A percentile compares a stretch with the other conserved stretches of the same genome.
These are phyloP conservation scores for Volvox africanus DNA, from an alignment of 139 green algal species.

Conservation along the genomic window DNA sequence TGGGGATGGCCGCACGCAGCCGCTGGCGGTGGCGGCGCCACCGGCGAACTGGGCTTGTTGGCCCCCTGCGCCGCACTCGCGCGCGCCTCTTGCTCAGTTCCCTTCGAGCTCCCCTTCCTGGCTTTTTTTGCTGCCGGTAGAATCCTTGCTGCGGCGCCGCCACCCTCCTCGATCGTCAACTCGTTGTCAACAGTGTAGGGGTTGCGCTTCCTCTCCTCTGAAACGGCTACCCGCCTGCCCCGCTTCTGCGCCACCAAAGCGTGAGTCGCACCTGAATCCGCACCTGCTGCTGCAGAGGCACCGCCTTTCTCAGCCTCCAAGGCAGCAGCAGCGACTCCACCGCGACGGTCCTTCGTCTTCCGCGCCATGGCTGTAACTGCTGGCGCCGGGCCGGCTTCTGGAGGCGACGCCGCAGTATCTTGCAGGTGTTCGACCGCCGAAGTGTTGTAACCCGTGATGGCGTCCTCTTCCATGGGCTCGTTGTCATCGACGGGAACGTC, in stretches of 20 bases:
- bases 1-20: neutral
- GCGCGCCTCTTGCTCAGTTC: neutral
- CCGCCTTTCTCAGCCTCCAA: neutral
- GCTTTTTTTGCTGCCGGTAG: neutral
- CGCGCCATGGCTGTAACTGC: neutral
- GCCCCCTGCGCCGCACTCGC: no score
- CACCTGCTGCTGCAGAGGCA: neutral
- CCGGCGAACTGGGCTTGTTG: neutral
- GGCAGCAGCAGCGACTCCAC: neutral
- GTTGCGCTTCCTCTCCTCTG: neutral
- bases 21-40: neutral
- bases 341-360: neutral
- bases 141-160: neutral
- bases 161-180: neutral
- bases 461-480: conserved; percentile 13
- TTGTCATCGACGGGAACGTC: neutral
- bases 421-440: neutral
- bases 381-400: neutral
- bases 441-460: conserved; percentile 30
- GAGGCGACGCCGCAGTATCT: conserved; percentile 39
- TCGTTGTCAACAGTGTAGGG: neutral
- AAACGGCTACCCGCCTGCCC: neutral
- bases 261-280: neutral
- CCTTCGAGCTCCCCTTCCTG: neutral
- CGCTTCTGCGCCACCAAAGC: neutral